Evolutionary conservation across 192 early-diverging fungal genomes (phyloP).

Genomic region (Entophlyctis luteolus): DNA sequence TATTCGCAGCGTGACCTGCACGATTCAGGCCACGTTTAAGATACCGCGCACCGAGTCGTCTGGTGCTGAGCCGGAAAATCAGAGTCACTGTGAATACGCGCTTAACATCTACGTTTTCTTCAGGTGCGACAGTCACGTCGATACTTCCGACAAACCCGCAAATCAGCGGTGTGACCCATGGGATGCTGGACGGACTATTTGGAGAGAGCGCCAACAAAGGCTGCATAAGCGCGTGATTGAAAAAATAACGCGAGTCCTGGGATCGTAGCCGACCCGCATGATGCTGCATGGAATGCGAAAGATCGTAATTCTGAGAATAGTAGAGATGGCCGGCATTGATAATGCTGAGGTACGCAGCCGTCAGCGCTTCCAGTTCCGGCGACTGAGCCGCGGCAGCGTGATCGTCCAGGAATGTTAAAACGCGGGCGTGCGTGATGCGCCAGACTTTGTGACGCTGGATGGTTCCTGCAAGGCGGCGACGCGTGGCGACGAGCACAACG

Average conservation of each 20-base stretch:
- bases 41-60: constrained; percentile 51
- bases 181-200: not conserved
- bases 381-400: not conserved
- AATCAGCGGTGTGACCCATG: constrained; percentile 45
- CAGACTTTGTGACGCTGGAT: constrained; percentile 56
- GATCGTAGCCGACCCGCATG: constrained; percentile 29
- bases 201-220: constrained; percentile 28
- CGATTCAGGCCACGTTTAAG: constrained; percentile 49
- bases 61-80: constrained; percentile 44
- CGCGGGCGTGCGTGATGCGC: constrained; percentile 34
- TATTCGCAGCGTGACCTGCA: constrained; percentile 53
- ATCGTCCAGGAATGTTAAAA: not conserved
- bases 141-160: constrained; percentile 50
- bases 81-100: constrained; percentile 43
- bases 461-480: constrained; percentile 43
- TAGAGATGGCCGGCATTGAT: constrained; percentile 48
- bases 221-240: constrained; percentile 40
- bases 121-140: constrained; percentile 26
- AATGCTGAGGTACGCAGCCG: constrained; percentile 27
- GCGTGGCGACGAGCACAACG: constrained; percentile 47
- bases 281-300: constrained; percentile 58
- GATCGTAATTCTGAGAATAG: constrained; percentile 50
- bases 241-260: constrained; percentile 53
- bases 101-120: not conserved
- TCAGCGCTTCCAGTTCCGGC: constrained; percentile 30